Conservation (phyloP, 805 yeast genomes). For the Candida wancherniae region DNA sequence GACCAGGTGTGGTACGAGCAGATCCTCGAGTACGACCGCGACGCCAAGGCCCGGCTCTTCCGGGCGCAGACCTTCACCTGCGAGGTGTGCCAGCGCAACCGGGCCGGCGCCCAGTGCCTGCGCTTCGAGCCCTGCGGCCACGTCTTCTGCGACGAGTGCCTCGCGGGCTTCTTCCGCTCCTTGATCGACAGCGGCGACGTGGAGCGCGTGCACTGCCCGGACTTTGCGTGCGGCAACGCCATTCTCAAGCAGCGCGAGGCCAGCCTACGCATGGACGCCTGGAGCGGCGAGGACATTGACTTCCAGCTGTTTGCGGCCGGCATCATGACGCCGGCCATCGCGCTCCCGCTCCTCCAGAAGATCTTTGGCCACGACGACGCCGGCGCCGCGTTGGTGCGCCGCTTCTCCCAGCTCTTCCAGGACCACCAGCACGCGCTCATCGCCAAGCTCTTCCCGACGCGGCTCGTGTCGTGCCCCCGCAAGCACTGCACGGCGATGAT, state of each 20-base stretch:
- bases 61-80: conserved; percentile 40
- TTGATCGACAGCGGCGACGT: conserved; percentile 46
- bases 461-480: conserved; percentile 51
- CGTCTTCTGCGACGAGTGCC: conserved; percentile 14
- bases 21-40: conserved; percentile 20
- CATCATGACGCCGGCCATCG: conserved; percentile 40
- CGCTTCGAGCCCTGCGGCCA: conserved; percentile 24
- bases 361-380: conserved; percentile 18
- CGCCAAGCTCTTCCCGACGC: conserved; percentile 41
- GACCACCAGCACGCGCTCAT: conserved; percentile 40
- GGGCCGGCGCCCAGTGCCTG: conserved; percentile 41
- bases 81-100: conserved; percentile 51
- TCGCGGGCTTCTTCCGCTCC: conserved; percentile 16
- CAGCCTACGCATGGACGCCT: conserved; percentile 16
- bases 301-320: conserved; percentile 28
- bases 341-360: conserved; percentile 27
- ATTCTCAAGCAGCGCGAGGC: conserved; percentile 15
- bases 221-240: conserved; percentile 41
- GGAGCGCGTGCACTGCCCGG: conserved; percentile 54
- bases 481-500: conserved; percentile 41
- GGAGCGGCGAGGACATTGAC: conserved; percentile 15
- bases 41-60: conserved; percentile 22
- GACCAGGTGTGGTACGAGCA: conserved; percentile 12
- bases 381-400: background rate
- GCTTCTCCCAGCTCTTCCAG: conserved; percentile 2